Evolutionary conservation across 2,329 filamentous ascomycete species (phyloP).

Genomic region (Oidium heveae): DNA sequence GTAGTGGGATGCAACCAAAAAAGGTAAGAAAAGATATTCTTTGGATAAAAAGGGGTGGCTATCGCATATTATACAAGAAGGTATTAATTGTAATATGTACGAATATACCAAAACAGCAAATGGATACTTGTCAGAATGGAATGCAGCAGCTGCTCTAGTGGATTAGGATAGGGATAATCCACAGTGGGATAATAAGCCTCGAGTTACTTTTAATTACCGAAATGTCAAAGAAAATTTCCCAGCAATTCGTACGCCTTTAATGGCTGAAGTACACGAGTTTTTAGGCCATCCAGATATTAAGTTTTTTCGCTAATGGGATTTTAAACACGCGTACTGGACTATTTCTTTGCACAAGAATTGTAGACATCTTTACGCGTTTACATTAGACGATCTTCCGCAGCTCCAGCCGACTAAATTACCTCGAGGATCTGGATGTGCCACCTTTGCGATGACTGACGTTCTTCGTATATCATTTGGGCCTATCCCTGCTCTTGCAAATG

Average conservation of each 20-base stretch:
- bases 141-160: not conserved
- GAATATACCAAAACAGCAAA: not conserved
- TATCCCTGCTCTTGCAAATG: not conserved
- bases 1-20: not conserved
- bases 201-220: not conserved
- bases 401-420: not conserved
- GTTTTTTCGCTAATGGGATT: not conserved
- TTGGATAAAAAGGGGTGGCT: not conserved
- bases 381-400: not conserved
- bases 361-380: not conserved
- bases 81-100: not conserved
- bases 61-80: not conserved
- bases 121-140: not conserved
- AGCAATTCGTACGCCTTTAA: not conserved
- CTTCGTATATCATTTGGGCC: not conserved
- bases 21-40: not conserved
- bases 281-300: not conserved
- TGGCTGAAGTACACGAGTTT: conserved; percentile 1
- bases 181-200: not conserved
- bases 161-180: not conserved
- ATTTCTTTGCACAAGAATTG: not conserved
- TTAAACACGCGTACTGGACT: conserved; percentile 1
- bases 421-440: not conserved
- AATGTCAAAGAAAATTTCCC: conserved; percentile 1
- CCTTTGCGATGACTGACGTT: not conserved